Evolutionary conservation across 2,329 filamentous ascomycete species (phyloP).

Genomic region (Ophiostoma australiae): DNA sequence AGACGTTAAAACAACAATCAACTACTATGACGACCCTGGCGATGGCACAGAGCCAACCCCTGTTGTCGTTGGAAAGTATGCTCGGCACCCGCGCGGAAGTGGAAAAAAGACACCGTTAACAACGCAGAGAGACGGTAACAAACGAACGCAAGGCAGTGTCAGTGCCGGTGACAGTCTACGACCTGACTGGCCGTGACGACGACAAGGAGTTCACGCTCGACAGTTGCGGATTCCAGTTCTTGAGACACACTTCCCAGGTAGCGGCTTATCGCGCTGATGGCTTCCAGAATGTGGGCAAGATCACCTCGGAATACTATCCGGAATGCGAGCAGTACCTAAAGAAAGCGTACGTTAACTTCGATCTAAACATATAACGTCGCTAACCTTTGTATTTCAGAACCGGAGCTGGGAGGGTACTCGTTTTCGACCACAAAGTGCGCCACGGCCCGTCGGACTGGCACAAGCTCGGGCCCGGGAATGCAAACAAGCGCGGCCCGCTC

Average conservation of each 20-base stretch:
- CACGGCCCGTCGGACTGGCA: slow-evolving; percentile 52
- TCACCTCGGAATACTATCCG: not conserved
- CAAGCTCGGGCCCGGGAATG: slow-evolving; percentile 59
- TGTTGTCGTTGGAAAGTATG: not conserved
- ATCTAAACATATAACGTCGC: not conserved
- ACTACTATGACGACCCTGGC: not conserved
- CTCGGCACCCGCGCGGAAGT: not conserved
- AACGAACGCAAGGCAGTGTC: not conserved
- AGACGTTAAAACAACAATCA: not conserved
- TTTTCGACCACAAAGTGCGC: slow-evolving; percentile 67
- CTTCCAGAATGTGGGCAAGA: not conserved
- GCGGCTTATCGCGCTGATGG: not conserved
- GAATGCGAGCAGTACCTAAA: not conserved
- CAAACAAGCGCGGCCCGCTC: slow-evolving; percentile 50
- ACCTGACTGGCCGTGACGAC: not conserved
- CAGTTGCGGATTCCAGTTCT: not conserved
- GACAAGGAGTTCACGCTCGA: not conserved
- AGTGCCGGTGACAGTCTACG: not conserved
- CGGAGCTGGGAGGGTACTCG: slow-evolving; percentile 35
- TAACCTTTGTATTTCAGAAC: not conserved
- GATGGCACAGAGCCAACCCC: not conserved
- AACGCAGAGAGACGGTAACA: not conserved
- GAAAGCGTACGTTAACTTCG: not conserved
- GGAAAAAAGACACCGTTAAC: not conserved
- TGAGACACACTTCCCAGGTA: not conserved